A percentile compares a stretch with the other conserved stretches of the same genome.
phyloP scores from a whole-genome alignment of 352 stramenopile species.

The Pythium apleroticum region DNA sequence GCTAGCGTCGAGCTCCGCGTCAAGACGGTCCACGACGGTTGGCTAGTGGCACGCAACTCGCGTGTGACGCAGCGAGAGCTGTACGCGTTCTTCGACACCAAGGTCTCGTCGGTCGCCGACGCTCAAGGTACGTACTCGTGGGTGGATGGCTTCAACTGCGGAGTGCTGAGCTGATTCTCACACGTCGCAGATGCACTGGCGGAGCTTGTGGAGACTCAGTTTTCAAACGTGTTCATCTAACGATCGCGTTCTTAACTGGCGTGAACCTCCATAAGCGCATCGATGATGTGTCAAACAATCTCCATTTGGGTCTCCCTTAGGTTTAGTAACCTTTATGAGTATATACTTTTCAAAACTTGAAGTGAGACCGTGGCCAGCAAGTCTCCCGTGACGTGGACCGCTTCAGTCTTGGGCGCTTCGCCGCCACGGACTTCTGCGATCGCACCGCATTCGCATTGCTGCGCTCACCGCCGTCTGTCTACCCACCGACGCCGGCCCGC shows the following conservation, averaged over 20 bases:
- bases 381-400: constrained; percentile 1
- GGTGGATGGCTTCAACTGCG: neutral
- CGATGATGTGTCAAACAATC: constrained; percentile 16
- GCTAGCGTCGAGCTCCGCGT: constrained; percentile 53
- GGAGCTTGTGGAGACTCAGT: constrained; percentile 48
- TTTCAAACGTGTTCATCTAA: constrained; percentile 42
- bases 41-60: constrained; percentile 55
- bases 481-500: neutral
- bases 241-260: constrained; percentile 11
- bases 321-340: neutral
- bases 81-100: constrained; percentile 64
- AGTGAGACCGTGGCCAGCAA: neutral
- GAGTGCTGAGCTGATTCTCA: neutral
- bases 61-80: constrained; percentile 47
- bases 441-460: neutral
- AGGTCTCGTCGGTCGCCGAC: constrained; percentile 53
- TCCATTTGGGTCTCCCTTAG: neutral
- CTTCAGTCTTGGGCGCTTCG: neutral
- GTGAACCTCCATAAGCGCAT: constrained; percentile 18
- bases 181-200: constrained; percentile 44
- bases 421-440: constrained; percentile 1
- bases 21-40: constrained; percentile 55
- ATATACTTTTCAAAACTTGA: neutral
- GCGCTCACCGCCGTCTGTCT: neutral
- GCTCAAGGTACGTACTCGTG: constrained; percentile 40